Base-by-base conservation (phyloP, 2,329 filamentous ascomycete species). In the Penicillium nordicum region DNA sequence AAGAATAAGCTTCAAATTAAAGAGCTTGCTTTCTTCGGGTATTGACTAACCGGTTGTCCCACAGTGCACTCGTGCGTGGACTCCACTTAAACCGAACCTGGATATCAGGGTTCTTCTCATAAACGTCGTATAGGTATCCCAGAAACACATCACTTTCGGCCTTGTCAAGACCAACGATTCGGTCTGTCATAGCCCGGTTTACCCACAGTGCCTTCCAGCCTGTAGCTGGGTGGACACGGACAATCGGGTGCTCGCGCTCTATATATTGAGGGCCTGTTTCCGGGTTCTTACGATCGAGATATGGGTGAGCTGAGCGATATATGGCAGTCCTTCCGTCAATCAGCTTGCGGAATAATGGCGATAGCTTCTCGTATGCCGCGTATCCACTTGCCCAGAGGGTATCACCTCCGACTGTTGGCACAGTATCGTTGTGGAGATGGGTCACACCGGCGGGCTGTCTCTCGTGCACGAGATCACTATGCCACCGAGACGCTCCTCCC, bases 161-260 rank as follows among this genome's bases (percentile, higher is more conserved):
- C 57, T 82, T 83, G 63, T 90, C 87, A 0, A 90, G 70, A 0
- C 87, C 88, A 0, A 90, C 83, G 46, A 90, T 90, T 0, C 82
- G 78, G 6, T 81, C 79, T 0, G 87, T 90, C 81, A 90, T 86
- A 2, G 84, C 78, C 3, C 87, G 80, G 68, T 90, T 90, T 0
- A 90, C 88, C 78, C 81, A 90, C 0, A 90, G 78, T 0, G 85
- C 79, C 70, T 89, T 90, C 88, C 88, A 90, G 0, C 87, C 88
- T 0, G 88, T 90, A 0, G 84, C 87, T 0, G 88, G 88, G 67
- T 90, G 87, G 0, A 88, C 84, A 3, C 88, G 80, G 2, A 90
- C 87, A 10, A 90, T 70, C 0, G 87, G 87, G 67, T 90, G 88
- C 10, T 80, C 76, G 7, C 87, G 80, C 71, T 89, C 87, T n/a